Base-by-base conservation (phyloP, 2,329 filamentous ascomycete species). In the Fusarium palustre region DNA sequence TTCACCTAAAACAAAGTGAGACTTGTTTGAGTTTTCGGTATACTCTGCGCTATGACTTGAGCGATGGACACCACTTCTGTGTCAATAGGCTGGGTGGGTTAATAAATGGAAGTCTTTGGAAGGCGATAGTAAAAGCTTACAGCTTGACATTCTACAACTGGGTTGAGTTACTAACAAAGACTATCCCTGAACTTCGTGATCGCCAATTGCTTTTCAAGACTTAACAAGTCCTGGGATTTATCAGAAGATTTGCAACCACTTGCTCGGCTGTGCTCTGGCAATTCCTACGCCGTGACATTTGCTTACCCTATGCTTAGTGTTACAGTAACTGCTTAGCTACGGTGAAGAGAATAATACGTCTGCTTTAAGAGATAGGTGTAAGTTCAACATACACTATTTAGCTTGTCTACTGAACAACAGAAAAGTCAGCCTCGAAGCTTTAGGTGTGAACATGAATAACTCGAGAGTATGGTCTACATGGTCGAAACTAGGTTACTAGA, bases 1-100 rank as follows among this genome's bases (percentile, higher is more conserved):
- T 9, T 22, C 12, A 31, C 12, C 36, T 7, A 12, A 22, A 36
- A 30, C 28, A 33, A 18, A 43, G 42, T 48, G 22, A 50, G 53
- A 50, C 8, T 54, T 48, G 36, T 59, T 47, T 50, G n/a, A 34
- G 42, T 48, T 58, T 28, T 48, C 16, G 8, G 34, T 28, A 25
- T 12, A 28, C 9, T 48, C 13, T 52, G 16, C 48, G 36, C 34
- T 52, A 30, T 33, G 10, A 3, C 25, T 28, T 30, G 15, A 18
- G 24, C 1, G 18, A 52, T 11, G 13, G 13, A 52, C 24, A 24
- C 48, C 34, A 52, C 34, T 20, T 52, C 6, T 7, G 3, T 18
- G 16, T 12, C 20, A 12, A 41, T 7, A 52, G 36, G n/a, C 25
- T 52, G 10, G n/a, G 18, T 30, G 2, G 15, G 39, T 24, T 39